phyloP scores from a whole-genome alignment of 2,329 filamentous ascomycete genomes.

The Penicillium sp. region DNA sequence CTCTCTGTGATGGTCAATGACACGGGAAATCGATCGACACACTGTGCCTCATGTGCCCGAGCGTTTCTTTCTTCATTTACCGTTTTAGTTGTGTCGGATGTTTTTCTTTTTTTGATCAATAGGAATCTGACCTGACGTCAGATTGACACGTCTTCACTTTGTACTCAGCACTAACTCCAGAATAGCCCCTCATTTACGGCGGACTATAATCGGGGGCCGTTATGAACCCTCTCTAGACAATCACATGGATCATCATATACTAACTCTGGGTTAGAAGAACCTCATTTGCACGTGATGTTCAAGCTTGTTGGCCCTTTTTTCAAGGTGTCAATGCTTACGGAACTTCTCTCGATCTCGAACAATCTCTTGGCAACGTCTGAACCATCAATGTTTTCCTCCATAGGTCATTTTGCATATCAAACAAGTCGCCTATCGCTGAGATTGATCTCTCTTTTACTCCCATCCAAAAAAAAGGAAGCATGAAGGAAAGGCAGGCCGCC shows the following conservation, averaged over 20 bases:
- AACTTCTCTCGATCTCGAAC: not conserved
- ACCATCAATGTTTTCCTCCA: not conserved
- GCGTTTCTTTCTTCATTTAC: not conserved
- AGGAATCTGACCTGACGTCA: constrained; percentile 1
- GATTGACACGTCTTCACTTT: not conserved
- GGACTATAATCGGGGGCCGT: not conserved
- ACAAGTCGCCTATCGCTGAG: too few species aligned
- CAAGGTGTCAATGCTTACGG: not conserved
- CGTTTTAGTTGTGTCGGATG: not conserved
- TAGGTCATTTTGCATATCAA: too few species aligned
- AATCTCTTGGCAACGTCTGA: not conserved
- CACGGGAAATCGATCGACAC: constrained; percentile 4
- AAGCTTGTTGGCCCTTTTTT: not conserved
- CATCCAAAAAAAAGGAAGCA: too few species aligned
- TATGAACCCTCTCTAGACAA: too few species aligned
- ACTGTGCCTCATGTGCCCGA: not conserved
- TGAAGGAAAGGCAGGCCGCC: not conserved
- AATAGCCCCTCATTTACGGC: not conserved
- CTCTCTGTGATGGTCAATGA: not conserved
- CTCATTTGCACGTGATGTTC: not conserved
- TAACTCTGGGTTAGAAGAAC: too few species aligned
- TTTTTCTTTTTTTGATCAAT: not conserved
- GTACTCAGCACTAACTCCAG: not conserved
- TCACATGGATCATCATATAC: not conserved
- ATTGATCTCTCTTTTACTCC: too few species aligned